A percentile compares a stretch with the other conserved stretches of the same genome.
Evolutionary conservation across 352 stramenopile genomes (phyloP).

Genomic region (Phytophthora sp.): DNA sequence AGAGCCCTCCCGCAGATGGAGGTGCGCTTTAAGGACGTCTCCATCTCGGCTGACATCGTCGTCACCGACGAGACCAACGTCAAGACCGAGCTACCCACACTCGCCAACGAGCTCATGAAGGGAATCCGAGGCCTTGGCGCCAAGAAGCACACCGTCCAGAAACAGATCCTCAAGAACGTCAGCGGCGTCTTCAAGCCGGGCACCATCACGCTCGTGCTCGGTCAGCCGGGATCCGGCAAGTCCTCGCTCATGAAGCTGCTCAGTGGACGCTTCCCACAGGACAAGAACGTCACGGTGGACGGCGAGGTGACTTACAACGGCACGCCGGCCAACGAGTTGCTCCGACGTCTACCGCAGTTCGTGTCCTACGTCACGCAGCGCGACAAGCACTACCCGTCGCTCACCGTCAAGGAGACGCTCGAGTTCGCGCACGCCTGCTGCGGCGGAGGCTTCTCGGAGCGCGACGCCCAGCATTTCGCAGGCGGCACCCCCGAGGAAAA

Average conservation of each 20-base stretch:
- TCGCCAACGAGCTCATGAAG: slow-evolving; percentile 31
- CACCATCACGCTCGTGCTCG: slow-evolving; percentile 12
- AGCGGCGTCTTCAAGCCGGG: slow-evolving; percentile 13
- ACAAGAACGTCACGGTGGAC: too few species aligned
- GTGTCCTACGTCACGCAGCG: too few species aligned
- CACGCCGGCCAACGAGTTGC: background rate
- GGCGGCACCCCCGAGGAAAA: slow-evolving; percentile 39
- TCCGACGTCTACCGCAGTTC: slow-evolving; percentile 34
- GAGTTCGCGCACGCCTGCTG: slow-evolving; percentile 47
- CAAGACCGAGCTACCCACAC: slow-evolving; percentile 24
- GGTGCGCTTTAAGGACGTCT: slow-evolving; percentile 46
- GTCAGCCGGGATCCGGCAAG: slow-evolving; percentile 13
- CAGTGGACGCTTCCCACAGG: too few species aligned
- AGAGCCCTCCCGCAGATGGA: slow-evolving; percentile 47
- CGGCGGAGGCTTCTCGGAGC: slow-evolving; percentile 16
- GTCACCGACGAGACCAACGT: slow-evolving; percentile 25
- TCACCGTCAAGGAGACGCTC: slow-evolving; percentile 67
- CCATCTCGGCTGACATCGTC: slow-evolving; percentile 34
- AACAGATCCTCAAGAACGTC: slow-evolving; percentile 13
- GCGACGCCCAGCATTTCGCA: slow-evolving; percentile 17
- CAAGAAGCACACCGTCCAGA: slow-evolving; percentile 45
- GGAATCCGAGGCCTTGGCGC: slow-evolving; percentile 12
- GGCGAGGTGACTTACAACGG: too few species aligned
- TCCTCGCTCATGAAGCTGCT: slow-evolving; percentile 16
- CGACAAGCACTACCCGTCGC: slow-evolving; percentile 45